Evolutionary conservation across 148 eudicot genomes (phyloP).

Genomic region (Rheum nobile): DNA sequence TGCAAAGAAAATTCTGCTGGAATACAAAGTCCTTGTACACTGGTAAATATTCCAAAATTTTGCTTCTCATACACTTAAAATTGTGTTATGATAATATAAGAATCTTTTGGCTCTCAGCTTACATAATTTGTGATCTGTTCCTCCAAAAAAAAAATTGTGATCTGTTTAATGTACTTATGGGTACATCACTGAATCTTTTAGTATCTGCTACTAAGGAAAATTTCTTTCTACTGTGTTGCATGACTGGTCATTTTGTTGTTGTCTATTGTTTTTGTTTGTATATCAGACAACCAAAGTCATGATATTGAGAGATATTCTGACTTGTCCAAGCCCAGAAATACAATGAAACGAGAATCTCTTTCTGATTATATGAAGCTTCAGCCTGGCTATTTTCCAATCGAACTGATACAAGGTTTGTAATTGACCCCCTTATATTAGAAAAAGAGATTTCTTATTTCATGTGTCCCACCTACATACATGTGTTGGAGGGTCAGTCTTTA

Average conservation of each 20-base stretch:
- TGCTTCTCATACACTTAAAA: neutral
- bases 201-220: neutral
- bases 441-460: too few relatives aligned
- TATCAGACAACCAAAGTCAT: neutral
- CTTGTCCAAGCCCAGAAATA: neutral
- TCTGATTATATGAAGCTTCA: slow-evolving; percentile 8
- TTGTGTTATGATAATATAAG: neutral
- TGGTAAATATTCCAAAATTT: neutral
- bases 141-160: neutral
- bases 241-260: neutral
- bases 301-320: slow-evolving; percentile 1
- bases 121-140: neutral
- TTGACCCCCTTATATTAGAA: neutral
- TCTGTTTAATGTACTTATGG: neutral
- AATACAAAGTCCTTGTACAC: neutral
- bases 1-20: neutral
- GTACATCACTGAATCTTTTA: neutral
- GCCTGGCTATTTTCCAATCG: slow-evolving; percentile 5
- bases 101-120: neutral
- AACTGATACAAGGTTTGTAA: slow-evolving; percentile 2
- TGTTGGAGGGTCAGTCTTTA: neutral
- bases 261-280: neutral
- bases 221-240: neutral
- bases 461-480: neutral
- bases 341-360: neutral